These are phyloP conservation scores for Tuber melanosporum DNA, from an alignment of 495 filamentous ascomycete species.

Conservation along the genomic window DNA sequence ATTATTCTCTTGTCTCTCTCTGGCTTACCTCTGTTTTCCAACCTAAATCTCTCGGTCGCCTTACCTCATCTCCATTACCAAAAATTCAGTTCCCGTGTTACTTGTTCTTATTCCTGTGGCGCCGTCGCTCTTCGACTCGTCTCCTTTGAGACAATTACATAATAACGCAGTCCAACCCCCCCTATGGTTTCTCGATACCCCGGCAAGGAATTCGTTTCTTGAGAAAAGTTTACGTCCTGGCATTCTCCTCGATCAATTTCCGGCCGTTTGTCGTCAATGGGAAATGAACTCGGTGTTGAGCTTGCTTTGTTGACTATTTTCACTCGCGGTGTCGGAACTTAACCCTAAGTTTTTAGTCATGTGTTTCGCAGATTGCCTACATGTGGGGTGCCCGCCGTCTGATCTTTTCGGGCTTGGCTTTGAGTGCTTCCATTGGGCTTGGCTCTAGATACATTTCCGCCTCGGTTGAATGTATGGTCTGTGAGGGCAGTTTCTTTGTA, in stretches of 20 bases:
- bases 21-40: slow-evolving; percentile 25
- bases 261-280: slow-evolving; percentile 40
- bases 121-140: slow-evolving; percentile 31
- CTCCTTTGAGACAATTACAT: slow-evolving; percentile 26
- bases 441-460: slow-evolving; percentile 28
- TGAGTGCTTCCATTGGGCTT: slow-evolving; percentile 18
- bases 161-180: slow-evolving; percentile 35
- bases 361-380: slow-evolving; percentile 37
- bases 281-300: slow-evolving; percentile 33
- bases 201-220: slow-evolving; percentile 30
- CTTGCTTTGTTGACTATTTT: slow-evolving; percentile 33
- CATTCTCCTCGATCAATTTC: slow-evolving; percentile 38
- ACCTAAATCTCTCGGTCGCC: slow-evolving; percentile 18
- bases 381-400: background rate
- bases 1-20: slow-evolving; percentile 13
- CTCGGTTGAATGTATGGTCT: slow-evolving; percentile 33
- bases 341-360: slow-evolving; percentile 40
- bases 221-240: slow-evolving; percentile 28
- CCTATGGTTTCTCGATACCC: slow-evolving; percentile 27
- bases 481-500: slow-evolving; percentile 26
- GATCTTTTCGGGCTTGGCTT: slow-evolving; percentile 23
- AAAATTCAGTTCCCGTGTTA: slow-evolving; percentile 9
- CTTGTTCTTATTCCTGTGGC: slow-evolving; percentile 16
- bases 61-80: slow-evolving; percentile 8
- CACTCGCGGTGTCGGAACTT: slow-evolving; percentile 39